Evolutionary conservation across 2,329 filamentous ascomycete genomes (phyloP).

Genomic region (Fusarium hostae): DNA sequence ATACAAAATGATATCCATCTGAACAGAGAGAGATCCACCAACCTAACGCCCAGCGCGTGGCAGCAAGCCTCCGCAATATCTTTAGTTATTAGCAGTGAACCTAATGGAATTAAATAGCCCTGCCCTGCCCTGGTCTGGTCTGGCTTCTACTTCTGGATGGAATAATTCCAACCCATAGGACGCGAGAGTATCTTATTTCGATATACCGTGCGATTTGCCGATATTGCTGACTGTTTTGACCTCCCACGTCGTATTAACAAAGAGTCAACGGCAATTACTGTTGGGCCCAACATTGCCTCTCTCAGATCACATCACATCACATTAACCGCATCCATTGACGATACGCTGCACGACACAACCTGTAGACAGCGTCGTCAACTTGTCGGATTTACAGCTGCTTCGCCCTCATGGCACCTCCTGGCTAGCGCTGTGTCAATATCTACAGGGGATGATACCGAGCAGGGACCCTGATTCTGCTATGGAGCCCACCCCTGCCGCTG

Average conservation of each 20-base stretch:
- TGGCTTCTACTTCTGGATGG: constrained; percentile 13
- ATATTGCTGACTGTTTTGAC: constrained; percentile 17
- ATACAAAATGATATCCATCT: background rate
- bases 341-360: constrained; percentile 9
- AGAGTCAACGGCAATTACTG: constrained; percentile 3
- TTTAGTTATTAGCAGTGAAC: constrained; percentile 1
- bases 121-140: constrained; percentile 18
- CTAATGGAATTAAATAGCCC: constrained; percentile 26
- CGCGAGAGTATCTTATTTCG: constrained; percentile 10
- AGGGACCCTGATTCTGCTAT: constrained; percentile 39
- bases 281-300: constrained; percentile 11
- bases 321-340: constrained; percentile 7
- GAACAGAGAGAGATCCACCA: constrained; percentile 22
- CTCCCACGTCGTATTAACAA: background rate
- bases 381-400: constrained; percentile 14
- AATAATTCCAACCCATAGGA: constrained; percentile 14
- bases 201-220: constrained; percentile 32
- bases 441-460: constrained; percentile 31
- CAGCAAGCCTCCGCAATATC: constrained; percentile 28
- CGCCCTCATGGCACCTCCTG: constrained; percentile 22
- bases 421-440: constrained; percentile 40
- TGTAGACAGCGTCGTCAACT: constrained; percentile 4
- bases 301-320: constrained; percentile 27
- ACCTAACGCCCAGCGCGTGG: constrained; percentile 27
- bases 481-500: constrained; percentile 21